Evolutionary conservation across 768 basidiomycete species (phyloP), one percentile per base, ranked within the genome.

Genomic region (Trametes gibbosa): DNA sequence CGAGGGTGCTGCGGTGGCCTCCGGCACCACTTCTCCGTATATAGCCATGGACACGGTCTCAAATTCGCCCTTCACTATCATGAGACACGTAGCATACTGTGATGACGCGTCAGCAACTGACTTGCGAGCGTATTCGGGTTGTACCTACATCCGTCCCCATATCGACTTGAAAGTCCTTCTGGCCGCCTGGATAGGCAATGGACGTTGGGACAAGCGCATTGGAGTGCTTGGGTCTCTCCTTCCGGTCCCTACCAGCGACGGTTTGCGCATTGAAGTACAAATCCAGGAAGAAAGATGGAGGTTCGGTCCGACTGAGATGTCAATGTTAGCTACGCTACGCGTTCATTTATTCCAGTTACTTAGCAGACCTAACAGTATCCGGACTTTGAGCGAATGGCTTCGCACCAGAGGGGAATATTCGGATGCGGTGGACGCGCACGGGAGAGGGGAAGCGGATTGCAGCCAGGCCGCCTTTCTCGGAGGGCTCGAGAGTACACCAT

Each of bases 11-110:
- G 70, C 65, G 8, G 73, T 63, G 2, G 70, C 56, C 34, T 87
- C 85, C 13, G 79, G 72, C 17, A 84, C 77, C 14, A 83, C 66
- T 32, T 89, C 81, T 21, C 81, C 81, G 51, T 81, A 81, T 59
- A 80, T 76, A 14, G 87, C 86, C 65, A 89, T 74, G 13, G 89
- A 89, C 19, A 89, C 73, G 58, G 74, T 76, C 49, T 82, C 74
- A 69, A 90, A 92, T 35, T 81, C 75, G n/a, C 90, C 91, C 66
- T 85, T 86, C 61, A 93, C 78, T 57, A 92, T 88, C 81, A 93
- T 85, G 29, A 92, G 76, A 43, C 90, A 85, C 21, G 90, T 90
- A 3, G 85, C 82, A 69, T 81, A 84, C 87, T 90, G 68, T 29
- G 39, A 25, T 17, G 54, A 29, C 34, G 24, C 29, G 42, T 51